Evolutionary conservation across 768 basidiomycete genomes (phyloP).

Genomic region (Boletus subcaerulescens): DNA sequence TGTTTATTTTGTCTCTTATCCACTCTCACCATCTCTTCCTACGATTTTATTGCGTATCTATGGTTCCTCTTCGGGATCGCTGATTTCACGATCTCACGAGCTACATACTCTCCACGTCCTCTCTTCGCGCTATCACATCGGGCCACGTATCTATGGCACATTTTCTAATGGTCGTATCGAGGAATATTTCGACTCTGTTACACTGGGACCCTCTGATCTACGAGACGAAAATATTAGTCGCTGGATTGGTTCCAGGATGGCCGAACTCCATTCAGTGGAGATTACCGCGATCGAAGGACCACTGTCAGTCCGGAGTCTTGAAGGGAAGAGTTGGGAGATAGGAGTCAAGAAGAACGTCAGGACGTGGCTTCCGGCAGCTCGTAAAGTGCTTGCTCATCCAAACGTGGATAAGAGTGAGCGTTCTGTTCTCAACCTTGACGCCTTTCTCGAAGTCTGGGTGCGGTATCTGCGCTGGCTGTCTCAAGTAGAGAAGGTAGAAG

Average conservation of each 20-base stretch:
- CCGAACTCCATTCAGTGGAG: conserved; percentile 92
- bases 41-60: conserved; percentile 91
- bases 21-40: conserved; percentile 42
- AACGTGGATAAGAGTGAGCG: conserved; percentile 44
- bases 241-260: conserved; percentile 93
- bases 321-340: conserved; percentile 52
- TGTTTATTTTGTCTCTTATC: conserved; percentile 92
- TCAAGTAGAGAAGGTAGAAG: conserved; percentile 52
- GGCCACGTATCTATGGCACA: conserved; percentile 90
- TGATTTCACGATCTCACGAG: conserved; percentile 87
- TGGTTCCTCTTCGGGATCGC: conserved; percentile 77
- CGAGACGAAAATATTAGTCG: conserved; percentile 71
- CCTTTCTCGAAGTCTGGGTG: conserved; percentile 62
- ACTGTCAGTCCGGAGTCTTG: conserved; percentile 35
- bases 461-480: conserved; percentile 70
- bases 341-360: conserved; percentile 64
- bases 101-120: conserved; percentile 86
- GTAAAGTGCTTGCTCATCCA: conserved; percentile 68
- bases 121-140: conserved; percentile 83
- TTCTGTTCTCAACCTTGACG: conserved; percentile 58
- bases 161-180: conserved; percentile 95
- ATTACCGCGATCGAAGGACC: conserved; percentile 60
- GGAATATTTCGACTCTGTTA: conserved; percentile 89
- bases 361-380: conserved; percentile 69
- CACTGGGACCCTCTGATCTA: conserved; percentile 75